phyloP scores from a whole-genome alignment of 2,329 filamentous ascomycete species.

The Ascochyta koolunga region DNA sequence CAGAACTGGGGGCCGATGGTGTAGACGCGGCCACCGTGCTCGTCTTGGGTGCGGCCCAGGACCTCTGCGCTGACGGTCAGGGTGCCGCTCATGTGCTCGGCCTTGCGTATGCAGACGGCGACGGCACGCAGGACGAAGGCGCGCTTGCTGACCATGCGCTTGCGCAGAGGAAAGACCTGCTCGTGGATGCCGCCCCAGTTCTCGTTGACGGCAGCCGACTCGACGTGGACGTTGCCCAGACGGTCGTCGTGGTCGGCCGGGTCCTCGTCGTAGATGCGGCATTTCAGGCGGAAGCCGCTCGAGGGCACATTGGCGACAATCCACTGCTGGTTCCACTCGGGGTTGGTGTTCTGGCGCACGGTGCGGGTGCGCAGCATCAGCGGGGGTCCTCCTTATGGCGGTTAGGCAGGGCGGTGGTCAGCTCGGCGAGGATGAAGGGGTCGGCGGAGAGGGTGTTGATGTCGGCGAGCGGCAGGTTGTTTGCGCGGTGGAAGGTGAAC shows the following conservation, averaged over 20 bases:
- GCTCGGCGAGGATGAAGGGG: constrained; percentile 79
- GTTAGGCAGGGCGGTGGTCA: constrained; percentile 71
- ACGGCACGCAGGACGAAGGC: constrained; percentile 78
- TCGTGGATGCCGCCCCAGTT: constrained; percentile 72
- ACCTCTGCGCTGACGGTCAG: constrained; percentile 77
- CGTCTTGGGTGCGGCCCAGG: constrained; percentile 72
- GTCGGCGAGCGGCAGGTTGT: constrained; percentile 83
- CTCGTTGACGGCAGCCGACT: constrained; percentile 64
- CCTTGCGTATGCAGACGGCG: constrained; percentile 65
- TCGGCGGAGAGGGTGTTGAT: constrained; percentile 79
- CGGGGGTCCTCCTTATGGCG: constrained; percentile 86
- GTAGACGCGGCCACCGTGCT: constrained; percentile 72
- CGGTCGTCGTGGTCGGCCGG: constrained; percentile 83
- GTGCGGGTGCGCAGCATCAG: constrained; percentile 78
- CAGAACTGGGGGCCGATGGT: constrained; percentile 78
- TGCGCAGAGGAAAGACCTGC: constrained; percentile 74
- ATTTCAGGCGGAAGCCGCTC: constrained; percentile 82
- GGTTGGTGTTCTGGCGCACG: constrained; percentile 72
- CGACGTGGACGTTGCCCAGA: constrained; percentile 81
- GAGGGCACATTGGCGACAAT: constrained; percentile 84
- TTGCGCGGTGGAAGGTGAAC: constrained; percentile 81
- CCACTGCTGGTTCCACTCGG: constrained; percentile 86
- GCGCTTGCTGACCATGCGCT: constrained; percentile 83
- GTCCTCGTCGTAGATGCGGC: constrained; percentile 89
- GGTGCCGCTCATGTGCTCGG: constrained; percentile 70